A percentile compares a stretch with the other conserved stretches of the same genome.
Conservation (phyloP, 192 early-diverging fungal species). For the Funneliformis mosseae region DNA sequence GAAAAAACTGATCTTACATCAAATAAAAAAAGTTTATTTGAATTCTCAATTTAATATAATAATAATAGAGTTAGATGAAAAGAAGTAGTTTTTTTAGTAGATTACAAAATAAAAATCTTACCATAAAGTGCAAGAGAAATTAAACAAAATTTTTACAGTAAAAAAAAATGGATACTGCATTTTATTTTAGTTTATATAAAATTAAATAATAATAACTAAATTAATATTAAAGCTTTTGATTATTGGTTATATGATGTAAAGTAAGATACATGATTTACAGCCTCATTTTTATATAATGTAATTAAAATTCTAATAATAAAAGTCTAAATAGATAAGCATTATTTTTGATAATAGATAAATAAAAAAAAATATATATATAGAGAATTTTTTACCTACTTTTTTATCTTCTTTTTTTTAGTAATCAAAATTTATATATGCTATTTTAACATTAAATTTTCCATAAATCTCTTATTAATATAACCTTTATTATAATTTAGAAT, state of each 20-base stretch:
- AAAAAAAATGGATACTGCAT: neutral
- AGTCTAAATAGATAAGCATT: neutral
- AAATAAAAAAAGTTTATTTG: neutral
- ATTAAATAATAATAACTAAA: no score
- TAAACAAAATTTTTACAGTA: neutral
- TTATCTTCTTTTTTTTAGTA: no score
- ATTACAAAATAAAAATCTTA: slow-evolving; percentile 19
- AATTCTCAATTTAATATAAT: neutral
- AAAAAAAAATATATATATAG: no score
- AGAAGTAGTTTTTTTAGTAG: neutral
- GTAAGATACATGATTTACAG: neutral
- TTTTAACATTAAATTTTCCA: no score
- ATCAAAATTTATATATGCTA: no score
- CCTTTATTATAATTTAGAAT: neutral
- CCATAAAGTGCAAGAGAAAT: neutral
- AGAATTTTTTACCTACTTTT: no score
- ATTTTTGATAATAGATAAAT: neutral
- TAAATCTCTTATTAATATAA: no score
- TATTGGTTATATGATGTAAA: neutral
- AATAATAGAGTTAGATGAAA: neutral
- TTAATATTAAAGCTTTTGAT: neutral
- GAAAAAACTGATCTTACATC: neutral
- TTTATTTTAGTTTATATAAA: neutral
- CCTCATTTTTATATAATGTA: neutral
- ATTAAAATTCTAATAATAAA: neutral